Evolutionary conservation across 2,329 filamentous ascomycete species (phyloP).

Genomic region (Aspergillus quadricinctus): DNA sequence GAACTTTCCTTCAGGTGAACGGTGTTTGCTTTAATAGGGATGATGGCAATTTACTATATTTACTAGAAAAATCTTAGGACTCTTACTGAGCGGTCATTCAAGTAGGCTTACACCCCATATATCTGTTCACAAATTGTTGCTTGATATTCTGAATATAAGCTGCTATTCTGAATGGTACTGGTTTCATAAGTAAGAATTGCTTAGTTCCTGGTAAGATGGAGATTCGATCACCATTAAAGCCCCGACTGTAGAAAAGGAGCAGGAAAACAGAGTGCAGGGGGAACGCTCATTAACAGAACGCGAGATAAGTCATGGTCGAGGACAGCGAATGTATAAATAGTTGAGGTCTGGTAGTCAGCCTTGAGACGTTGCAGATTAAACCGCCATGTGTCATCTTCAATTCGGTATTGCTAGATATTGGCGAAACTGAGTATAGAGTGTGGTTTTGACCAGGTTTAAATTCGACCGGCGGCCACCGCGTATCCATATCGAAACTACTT

Average conservation of each 20-base stretch:
- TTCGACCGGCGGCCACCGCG: not conserved
- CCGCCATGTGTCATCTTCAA: not conserved
- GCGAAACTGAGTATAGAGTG: not conserved
- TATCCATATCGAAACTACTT: slow-evolving; percentile 55
- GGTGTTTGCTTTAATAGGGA: too few relatives aligned
- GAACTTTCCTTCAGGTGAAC: not conserved
- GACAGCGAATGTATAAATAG: not conserved
- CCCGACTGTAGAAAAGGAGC: not conserved
- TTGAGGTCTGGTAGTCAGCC: too few relatives aligned
- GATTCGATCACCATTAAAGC: not conserved
- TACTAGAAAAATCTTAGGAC: too few relatives aligned
- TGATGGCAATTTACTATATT: not conserved
- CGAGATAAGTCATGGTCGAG: not conserved
- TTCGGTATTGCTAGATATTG: not conserved
- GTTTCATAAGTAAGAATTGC: not conserved
- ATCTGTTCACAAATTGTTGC: not conserved
- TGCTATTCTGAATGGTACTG: not conserved
- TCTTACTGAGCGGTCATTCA: not conserved
- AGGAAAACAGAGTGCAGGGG: not conserved
- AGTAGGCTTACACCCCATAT: not conserved
- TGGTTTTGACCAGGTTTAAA: too few relatives aligned
- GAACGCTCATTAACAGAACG: not conserved
- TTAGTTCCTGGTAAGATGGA: not conserved
- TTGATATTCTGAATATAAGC: not conserved
- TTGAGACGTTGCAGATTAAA: not conserved